Evolutionary conservation across 768 basidiomycete genomes (phyloP).

Genomic region (Tremella mesenterica): DNA sequence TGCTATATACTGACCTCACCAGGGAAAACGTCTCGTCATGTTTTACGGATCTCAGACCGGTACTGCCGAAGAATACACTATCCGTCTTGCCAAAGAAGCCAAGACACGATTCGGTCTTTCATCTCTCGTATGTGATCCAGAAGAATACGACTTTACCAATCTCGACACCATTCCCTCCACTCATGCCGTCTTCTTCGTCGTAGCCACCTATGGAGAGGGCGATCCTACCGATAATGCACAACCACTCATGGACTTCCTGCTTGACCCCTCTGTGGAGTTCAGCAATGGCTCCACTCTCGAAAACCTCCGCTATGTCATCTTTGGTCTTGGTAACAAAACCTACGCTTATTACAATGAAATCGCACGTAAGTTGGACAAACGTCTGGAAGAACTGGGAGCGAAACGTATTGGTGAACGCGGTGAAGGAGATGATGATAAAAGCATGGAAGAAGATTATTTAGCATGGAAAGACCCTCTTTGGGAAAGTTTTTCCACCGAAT

Average conservation of each 20-base stretch:
- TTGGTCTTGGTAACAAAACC: constrained; percentile 61
- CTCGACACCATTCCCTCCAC: neutral
- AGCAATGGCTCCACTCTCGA: constrained; percentile 56
- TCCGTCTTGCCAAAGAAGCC: constrained; percentile 89
- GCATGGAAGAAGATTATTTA: constrained; percentile 99
- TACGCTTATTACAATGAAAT: constrained; percentile 96
- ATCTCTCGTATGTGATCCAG: constrained; percentile 53
- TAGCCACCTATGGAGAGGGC: constrained; percentile 98
- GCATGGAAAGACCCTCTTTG: constrained; percentile 99
- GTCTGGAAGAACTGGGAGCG: constrained; percentile 70
- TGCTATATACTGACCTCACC: neutral
- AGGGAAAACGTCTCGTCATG: constrained; percentile 25
- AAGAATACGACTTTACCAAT: constrained; percentile 95
- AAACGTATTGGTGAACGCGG: constrained; percentile 76
- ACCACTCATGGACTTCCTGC: constrained; percentile 80
- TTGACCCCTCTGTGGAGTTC: constrained; percentile 80
- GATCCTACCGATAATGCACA: constrained; percentile 98
- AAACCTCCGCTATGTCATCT: constrained; percentile 88
- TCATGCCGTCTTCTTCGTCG: constrained; percentile 47
- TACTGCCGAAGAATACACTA: constrained; percentile 51
- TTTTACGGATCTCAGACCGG: constrained; percentile 95
- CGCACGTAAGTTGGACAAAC: constrained; percentile 63
- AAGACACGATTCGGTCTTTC: constrained; percentile 89
- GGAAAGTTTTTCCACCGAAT: constrained; percentile 71
- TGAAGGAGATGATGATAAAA: constrained; percentile 97